Base-by-base conservation (phyloP, 1,139 yeast species). In the Kodamaea sp. region DNA sequence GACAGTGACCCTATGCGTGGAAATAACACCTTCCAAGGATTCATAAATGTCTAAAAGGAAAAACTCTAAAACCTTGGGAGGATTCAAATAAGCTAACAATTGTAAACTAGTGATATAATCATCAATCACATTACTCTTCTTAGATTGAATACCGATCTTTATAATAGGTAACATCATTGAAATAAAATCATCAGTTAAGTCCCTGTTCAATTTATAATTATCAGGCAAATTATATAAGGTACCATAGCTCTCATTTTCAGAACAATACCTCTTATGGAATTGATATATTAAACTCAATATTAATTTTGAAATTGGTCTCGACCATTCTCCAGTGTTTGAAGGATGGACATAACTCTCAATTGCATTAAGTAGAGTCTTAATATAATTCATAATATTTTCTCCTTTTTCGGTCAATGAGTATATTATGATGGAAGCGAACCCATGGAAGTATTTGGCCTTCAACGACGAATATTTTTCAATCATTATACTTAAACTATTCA, bases 331-430 rank as follows among this genome's bases (percentile, higher is more conserved):
- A 12, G 73, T 63, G 57, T 90, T 90, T 0, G 97, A 89, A 4
- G 98, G 98, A 61, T 92, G 97, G 8, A 82, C 82, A 60, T 83
- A 87, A 28, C 96, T 86, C 47, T 79, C 84, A n/a, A 89, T 69
- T 0, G 95, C 81, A 45, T 81, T 81, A 24, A 84, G 54, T 31
- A 86, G 63, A 0, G 79, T 71, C 30, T 70, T 68, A 10, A 92
- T 53, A 31, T 73, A 67, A 8, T 70, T 76, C 48, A 85, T 57
- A 9, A 83, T 71, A 2, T 77, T 77, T 1, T 69, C 62, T 29
- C 62, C 53, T 8, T 70, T 64, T 0, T 88, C 84, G 29, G 73
- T 72, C 7, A 89, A 63, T 0, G 94, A 82, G 55, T 75, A 81
- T 1, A 85, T 70, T 8, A 90, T 66, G 8, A 85, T 66, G 8